Conservation (phyloP, 345 rosid genomes). For the Balakata baccata region DNA sequence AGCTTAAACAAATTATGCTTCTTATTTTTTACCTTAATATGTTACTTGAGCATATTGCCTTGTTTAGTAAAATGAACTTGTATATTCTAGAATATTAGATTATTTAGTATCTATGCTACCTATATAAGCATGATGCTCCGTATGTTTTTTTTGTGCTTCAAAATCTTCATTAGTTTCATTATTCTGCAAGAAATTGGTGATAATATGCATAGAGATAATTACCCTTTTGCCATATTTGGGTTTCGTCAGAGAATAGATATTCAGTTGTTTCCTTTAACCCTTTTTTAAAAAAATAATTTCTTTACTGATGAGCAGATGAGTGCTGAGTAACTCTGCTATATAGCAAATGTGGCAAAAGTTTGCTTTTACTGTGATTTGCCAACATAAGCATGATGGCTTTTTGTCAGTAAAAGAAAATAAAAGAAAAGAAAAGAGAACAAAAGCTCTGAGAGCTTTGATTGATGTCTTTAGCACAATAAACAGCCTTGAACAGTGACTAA, state of each 20-base stretch:
- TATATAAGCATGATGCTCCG: neutral
- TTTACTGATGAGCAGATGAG: neutral
- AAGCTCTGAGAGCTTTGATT: neutral
- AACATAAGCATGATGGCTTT: neutral
- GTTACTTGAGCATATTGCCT: too few species aligned
- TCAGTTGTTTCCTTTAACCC: too few species aligned
- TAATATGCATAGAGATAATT: too few species aligned
- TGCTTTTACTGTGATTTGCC: neutral
- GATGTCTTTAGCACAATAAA: neutral
- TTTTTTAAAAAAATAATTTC: too few species aligned
- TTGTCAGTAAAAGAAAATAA: neutral
- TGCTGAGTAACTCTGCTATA: constrained; percentile 1
- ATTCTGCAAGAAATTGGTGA: neutral
- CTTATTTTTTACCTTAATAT: too few species aligned
- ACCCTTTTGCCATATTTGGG: too few species aligned
- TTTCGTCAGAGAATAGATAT: too few species aligned
- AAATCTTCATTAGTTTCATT: neutral
- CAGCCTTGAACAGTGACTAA: neutral
- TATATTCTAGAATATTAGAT: too few species aligned
- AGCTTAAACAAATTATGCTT: neutral
- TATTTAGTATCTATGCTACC: too few species aligned
- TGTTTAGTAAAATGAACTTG: too few species aligned
- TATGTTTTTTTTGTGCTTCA: neutral
- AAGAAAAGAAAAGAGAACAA: too few species aligned
- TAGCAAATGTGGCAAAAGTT: neutral